These are phyloP conservation scores for Thalassiosira oceanica DNA, from an alignment of 352 stramenopile species.

Conservation along the genomic window DNA sequence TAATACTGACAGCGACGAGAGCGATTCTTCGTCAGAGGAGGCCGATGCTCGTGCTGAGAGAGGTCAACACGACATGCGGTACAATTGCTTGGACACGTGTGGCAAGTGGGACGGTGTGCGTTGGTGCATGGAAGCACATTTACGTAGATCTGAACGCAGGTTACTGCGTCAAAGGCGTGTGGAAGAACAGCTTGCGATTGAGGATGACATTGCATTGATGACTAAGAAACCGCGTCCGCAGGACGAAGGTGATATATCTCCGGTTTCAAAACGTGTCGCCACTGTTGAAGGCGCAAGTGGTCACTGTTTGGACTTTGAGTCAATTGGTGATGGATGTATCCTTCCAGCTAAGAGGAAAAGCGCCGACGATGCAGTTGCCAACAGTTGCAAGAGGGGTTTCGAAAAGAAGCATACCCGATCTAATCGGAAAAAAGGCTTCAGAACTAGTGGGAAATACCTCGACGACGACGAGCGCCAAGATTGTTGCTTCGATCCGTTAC, in stretches of 20 bases:
- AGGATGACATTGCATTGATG: neutral
- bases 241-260: too few relatives aligned
- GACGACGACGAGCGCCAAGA: slow-evolving; percentile 32
- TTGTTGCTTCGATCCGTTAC: slow-evolving; percentile 25
- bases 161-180: slow-evolving; percentile 9
- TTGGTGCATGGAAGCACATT: slow-evolving; percentile 44
- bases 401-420: neutral
- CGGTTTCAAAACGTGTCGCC: too few relatives aligned
- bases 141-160: slow-evolving; percentile 29
- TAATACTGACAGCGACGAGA: slow-evolving; percentile 4
- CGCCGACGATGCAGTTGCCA: neutral
- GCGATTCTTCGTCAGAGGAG: slow-evolving; percentile 1
- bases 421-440: neutral
- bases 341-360: slow-evolving; percentile 27
- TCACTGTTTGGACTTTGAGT: too few relatives aligned
- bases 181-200: slow-evolving; percentile 6
- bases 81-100: neutral
- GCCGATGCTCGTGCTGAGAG: neutral
- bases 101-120: slow-evolving; percentile 31
- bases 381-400: neutral
- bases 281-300: too few relatives aligned
- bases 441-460: slow-evolving; percentile 8
- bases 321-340: neutral
- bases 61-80: too few relatives aligned
- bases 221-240: neutral